Percentiles rank a stretch among this genome's conserved stretches.
phyloP scores from a whole-genome alignment of 192 early-diverging fungal genomes.

The Cetraspora pellucida region DNA sequence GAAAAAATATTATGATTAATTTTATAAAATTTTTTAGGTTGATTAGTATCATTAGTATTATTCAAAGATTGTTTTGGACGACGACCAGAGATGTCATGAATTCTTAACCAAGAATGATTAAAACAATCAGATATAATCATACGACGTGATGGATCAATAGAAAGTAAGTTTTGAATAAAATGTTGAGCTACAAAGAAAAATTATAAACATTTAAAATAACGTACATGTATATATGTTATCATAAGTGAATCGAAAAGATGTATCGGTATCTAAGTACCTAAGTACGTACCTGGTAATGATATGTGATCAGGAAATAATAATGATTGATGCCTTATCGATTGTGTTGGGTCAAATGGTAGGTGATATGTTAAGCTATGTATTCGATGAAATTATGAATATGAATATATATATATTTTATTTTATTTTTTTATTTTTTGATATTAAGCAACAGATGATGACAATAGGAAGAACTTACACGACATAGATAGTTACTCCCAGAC shows the following conservation, averaged over 20 bases:
- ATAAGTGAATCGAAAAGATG: neutral
- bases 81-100: neutral
- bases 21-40: no score
- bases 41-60: neutral
- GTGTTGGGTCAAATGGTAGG: neutral
- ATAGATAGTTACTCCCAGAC: neutral
- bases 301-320: neutral
- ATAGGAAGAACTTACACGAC: neutral
- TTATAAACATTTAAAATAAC: no score
- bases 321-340: neutral
- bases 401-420: no score
- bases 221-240: neutral
- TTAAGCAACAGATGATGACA: neutral
- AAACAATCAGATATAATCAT: neutral
- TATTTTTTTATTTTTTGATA: neutral
- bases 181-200: constrained; percentile 1
- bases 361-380: neutral
- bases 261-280: neutral
- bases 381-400: no score
- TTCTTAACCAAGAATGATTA: constrained; percentile 4
- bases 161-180: constrained; percentile 1
- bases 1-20: no score
- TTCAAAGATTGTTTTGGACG: neutral
- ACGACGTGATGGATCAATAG: neutral
- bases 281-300: neutral